Evolutionary conservation across 2,329 filamentous ascomycete genomes (phyloP).

Genomic region (Xylaria hypoxylon): DNA sequence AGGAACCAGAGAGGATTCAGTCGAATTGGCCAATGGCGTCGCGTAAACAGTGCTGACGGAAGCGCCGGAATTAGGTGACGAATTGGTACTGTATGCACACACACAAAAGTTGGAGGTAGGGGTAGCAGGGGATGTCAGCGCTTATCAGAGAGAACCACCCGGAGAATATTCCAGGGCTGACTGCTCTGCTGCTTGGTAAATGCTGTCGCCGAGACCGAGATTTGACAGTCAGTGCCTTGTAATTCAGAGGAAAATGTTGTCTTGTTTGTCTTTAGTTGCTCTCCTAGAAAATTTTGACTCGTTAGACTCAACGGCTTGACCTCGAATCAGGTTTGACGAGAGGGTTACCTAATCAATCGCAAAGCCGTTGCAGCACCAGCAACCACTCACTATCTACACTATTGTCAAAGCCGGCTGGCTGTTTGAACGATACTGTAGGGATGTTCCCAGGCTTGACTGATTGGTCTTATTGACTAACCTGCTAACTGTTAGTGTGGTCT

Average conservation of each 20-base stretch:
- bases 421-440: background rate
- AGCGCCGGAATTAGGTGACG: conserved; percentile 44
- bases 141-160: conserved; percentile 37
- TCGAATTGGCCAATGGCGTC: conserved; percentile 42
- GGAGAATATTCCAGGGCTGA: conserved; percentile 30
- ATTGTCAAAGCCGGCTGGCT: background rate
- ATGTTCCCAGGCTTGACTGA: conserved; percentile 2
- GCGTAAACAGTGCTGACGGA: conserved; percentile 36
- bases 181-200: background rate
- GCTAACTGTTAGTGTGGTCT: conserved; percentile 18
- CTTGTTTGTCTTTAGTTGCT: conserved; percentile 1
- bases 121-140: conserved; percentile 40
- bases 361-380: conserved; percentile 9
- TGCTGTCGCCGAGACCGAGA: background rate
- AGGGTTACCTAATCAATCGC: conserved; percentile 4
- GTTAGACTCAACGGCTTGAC: conserved; percentile 1
- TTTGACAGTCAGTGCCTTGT: conserved; percentile 1
- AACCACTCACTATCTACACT: conserved; percentile 1
- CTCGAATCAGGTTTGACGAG: conserved; percentile 1
- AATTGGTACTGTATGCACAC: conserved; percentile 14
- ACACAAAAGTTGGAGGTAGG: conserved; percentile 32
- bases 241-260: background rate
- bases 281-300: background rate
- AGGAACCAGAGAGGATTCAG: conserved; percentile 17
- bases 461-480: conserved; percentile 5